Base-by-base conservation (phyloP, 495 filamentous ascomycete genomes). In the Talaromyces nanjingensis region DNA sequence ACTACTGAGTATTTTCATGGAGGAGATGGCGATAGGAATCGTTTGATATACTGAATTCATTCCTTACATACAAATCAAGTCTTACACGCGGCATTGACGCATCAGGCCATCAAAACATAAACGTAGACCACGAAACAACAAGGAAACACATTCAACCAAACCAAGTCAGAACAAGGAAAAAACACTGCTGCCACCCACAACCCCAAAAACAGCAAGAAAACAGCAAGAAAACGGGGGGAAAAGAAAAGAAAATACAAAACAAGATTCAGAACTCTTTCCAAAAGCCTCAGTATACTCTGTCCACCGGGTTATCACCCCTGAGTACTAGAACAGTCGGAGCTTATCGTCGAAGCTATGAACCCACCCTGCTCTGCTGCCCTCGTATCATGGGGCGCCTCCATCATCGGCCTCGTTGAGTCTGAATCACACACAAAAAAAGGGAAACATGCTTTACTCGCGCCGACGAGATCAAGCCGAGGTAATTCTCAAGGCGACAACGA, bases 341-440 rank as follows among this genome's bases (percentile, higher is more conserved):
- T 49, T 60, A 60, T 60, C 59, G 59, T 60, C 59, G 59, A 60
- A 49, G 59, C 59, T 60, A 22, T 60, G 39, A 24, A 53, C 39
- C 60, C 60, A 22, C 12, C 59, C 59, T 54, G 45, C 16, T 29
- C 53, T 56, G 53, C 60, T 62, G 60, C 39, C 37, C 60, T 25
- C 60, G 7, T 60, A 20, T 60, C 29, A 34, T 24, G 39, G 53
- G 53, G 27, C 60, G 60, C 31, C 39, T 62, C 11, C 60, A 62
- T 62, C 60, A 62, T 53, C 11, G 45, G 25, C 60, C 0, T 25
- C 27, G 12, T 6, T 56, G 24, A 27, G 22, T 56, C 53, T 56
- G 12, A 56, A 56, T 29, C 53, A 56, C 53, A 37, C 33, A 37
- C 33, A 12, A 27, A 52, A n/a, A 47, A 12, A 59, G 34, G 1